Base-by-base conservation (phyloP, 768 basidiomycete genomes). In the Mycena rebaudengoi region DNA sequence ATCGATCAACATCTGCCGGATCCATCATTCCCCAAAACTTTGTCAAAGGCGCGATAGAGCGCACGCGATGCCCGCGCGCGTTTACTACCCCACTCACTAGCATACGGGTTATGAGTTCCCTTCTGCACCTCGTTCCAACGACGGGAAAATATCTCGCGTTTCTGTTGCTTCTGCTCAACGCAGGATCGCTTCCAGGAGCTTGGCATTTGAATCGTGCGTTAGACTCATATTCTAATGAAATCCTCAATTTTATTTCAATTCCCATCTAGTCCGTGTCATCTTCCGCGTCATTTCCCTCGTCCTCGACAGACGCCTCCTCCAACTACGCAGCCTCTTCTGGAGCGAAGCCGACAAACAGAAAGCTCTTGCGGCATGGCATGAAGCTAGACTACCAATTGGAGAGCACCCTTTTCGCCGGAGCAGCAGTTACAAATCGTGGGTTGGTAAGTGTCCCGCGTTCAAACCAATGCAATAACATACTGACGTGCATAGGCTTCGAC, bases 191-290 rank as follows among this genome's bases (percentile, higher is more conserved):
- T 71, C 91, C 91, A 1, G 70, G 90, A 21, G 79, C 79, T 28
- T 92, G 91, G 90, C 91, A 91, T 68, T 68, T n/a, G n/a, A n/a
- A n/a, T n/a, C n/a, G 91, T 91, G 70, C 71, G 90, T 83, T 7
- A 21, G 18, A 51, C 7, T 7, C 44, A 43, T 40, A 35, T 43
- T 40, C 25, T 25, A 20, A 43, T 4, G 26, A 26, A 40, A 18
- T 46, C 2, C 11, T 16, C 40, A 53, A 23, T 28, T 49, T 37
- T 50, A 14, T 28, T 60, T 13, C 23, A 49, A 23, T 62, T 29
- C 53, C 57, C 20, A 49, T 67, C 20, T 54, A 48, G 29, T 61
- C 28, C 57, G 60, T 20, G 49, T 66, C 13, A 51, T 33, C 60
- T 7, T 56, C 12, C 23, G 69, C 50, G 32, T 48, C 18, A 25